Evolutionary conservation across 192 early-diverging fungal species (phyloP).

Genomic region (Hyaloraphidium curvatum): DNA sequence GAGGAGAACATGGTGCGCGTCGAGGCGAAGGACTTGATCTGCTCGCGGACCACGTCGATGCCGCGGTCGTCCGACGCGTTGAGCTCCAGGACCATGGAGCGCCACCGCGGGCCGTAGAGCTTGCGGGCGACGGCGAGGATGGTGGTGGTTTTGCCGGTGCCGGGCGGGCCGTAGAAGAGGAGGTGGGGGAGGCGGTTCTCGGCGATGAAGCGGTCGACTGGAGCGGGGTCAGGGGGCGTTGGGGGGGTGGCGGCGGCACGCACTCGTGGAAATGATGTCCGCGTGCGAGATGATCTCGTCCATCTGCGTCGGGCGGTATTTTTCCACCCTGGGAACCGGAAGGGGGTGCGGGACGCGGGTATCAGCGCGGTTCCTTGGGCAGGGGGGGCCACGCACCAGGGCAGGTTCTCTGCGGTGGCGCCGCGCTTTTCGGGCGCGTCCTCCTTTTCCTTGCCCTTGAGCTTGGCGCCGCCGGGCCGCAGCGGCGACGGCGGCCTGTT

Average conservation of each 20-base stretch:
- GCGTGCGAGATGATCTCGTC: constrained; percentile 83
- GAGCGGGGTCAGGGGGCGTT: not conserved
- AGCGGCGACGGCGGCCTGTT: constrained; percentile 3
- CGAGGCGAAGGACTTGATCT: constrained; percentile 96
- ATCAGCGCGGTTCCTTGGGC: not conserved
- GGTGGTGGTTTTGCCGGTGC: constrained; percentile 87
- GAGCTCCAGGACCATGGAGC: constrained; percentile 86
- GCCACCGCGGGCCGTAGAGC: constrained; percentile 64
- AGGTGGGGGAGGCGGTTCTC: constrained; percentile 84
- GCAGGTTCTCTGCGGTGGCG: constrained; percentile 11
- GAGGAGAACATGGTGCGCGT: constrained; percentile 79
- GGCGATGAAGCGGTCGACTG: constrained; percentile 75
- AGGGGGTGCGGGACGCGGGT: not conserved
- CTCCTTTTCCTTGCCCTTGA: constrained; percentile 10
- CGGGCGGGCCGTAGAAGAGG: constrained; percentile 94
- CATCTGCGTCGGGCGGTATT: constrained; percentile 78
- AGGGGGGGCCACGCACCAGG: constrained; percentile 10
- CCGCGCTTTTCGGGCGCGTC: not conserved
- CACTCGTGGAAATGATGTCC: constrained; percentile 80
- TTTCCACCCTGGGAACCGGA: constrained; percentile 62
- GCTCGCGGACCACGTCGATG: constrained; percentile 92
- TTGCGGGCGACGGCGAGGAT: constrained; percentile 82
- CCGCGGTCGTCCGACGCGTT: constrained; percentile 98
- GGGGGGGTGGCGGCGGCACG: not conserved
- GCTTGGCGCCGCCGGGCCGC: not conserved